Conservation (phyloP, 2,329 filamentous ascomycete genomes). For the Exophiala viscosa region DNA sequence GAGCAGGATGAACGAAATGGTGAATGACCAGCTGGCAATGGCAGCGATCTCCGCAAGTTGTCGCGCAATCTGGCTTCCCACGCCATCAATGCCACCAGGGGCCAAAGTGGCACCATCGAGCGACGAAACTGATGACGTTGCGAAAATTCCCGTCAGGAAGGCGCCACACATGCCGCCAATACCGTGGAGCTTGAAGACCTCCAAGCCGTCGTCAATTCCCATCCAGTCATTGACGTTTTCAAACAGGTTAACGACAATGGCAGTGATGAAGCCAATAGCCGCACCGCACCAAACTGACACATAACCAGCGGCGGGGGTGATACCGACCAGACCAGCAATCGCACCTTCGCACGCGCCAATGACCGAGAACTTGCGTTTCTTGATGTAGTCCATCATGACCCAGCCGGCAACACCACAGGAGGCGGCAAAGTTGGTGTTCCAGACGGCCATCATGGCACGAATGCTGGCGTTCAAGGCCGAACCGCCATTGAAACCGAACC, state of each 20-base stretch:
- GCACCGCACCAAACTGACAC: slow-evolving; percentile 68
- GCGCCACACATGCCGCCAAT: slow-evolving; percentile 55
- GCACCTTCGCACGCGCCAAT: slow-evolving; percentile 90
- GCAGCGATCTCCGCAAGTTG: slow-evolving; percentile 56
- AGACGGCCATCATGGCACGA: slow-evolving; percentile 78
- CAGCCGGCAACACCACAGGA: slow-evolving; percentile 77
- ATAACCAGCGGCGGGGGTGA: slow-evolving; percentile 82
- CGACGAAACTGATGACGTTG: slow-evolving; percentile 38
- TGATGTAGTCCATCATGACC: slow-evolving; percentile 79
- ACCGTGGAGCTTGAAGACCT: slow-evolving; percentile 47
- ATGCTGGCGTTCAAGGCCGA: slow-evolving; percentile 79
- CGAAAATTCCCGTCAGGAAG: slow-evolving; percentile 58
- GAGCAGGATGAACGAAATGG: slow-evolving; percentile 51
- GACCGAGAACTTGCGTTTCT: slow-evolving; percentile 83
- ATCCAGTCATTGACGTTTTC: slow-evolving; percentile 54
- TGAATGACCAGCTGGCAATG: slow-evolving; percentile 53
- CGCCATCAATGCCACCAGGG: slow-evolving; percentile 53
- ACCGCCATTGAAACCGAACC: slow-evolving; percentile 93
- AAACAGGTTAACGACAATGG: slow-evolving; percentile 47
- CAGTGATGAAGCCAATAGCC: slow-evolving; percentile 55
- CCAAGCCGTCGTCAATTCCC: slow-evolving; percentile 55
- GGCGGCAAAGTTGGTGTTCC: slow-evolving; percentile 81
- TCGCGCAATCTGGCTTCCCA: slow-evolving; percentile 53
- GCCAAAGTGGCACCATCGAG: slow-evolving; percentile 49
- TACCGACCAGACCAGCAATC: slow-evolving; percentile 81